phyloP scores from a whole-genome alignment of 2,329 filamentous ascomycete genomes.

The Colletotrichum limetticola region DNA sequence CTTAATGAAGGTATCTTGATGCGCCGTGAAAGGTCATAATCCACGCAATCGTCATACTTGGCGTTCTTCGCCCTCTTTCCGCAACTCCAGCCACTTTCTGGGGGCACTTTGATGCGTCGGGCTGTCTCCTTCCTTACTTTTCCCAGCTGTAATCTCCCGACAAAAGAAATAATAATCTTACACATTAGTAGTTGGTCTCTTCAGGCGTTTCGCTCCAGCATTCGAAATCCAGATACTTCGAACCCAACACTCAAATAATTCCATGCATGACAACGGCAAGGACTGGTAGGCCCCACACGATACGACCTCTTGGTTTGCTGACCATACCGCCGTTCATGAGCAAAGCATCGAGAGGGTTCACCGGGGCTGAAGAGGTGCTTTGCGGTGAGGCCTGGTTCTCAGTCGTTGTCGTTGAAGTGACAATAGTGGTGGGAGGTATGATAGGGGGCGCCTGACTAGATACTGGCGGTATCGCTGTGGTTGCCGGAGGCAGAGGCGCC shows the following conservation, averaged over 20 bases:
- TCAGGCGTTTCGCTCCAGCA: neutral
- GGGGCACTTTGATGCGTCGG: neutral
- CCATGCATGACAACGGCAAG: neutral
- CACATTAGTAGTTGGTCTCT: conserved; percentile 25
- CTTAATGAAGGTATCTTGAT: conserved; percentile 25
- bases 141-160: neutral
- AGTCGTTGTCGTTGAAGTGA: neutral
- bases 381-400: neutral
- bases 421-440: neutral
- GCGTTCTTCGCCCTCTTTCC: neutral
- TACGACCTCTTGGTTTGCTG: neutral
- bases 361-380: conserved; percentile 8
- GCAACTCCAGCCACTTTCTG: neutral
- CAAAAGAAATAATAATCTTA: conserved; percentile 23
- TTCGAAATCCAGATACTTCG: neutral
- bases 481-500: conserved; percentile 5
- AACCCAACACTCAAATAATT: neutral
- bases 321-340: conserved; percentile 11
- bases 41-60: neutral
- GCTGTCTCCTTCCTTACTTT: neutral
- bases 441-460: neutral
- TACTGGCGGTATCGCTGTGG: neutral
- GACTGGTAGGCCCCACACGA: neutral
- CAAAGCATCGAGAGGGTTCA: conserved; percentile 28
- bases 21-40: conserved; percentile 18